Conservation (phyloP, 202 grass and related monocot species). For the Eragrostis tef region DNA sequence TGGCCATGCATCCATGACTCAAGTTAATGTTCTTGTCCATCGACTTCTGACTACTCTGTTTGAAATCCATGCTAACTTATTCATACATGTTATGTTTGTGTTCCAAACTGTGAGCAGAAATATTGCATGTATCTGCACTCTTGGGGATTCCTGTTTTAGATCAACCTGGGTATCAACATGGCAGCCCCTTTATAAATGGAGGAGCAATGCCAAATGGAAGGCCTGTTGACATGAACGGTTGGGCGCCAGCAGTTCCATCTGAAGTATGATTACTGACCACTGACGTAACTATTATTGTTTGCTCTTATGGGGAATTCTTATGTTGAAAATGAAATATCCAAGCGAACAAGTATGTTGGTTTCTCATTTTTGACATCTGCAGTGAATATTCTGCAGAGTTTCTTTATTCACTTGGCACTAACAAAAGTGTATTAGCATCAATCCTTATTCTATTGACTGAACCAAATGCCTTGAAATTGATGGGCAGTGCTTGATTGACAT, state of each 20-base stretch:
- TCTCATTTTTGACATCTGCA: too few relatives aligned
- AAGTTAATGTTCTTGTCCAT: conserved; percentile 12
- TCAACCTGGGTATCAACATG: conserved; percentile 48
- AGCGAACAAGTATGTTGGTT: neutral
- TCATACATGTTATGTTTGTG: conserved; percentile 40
- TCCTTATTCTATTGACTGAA: too few relatives aligned
- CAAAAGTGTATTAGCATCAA: too few relatives aligned
- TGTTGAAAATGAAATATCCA: too few relatives aligned
- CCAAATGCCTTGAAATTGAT: too few relatives aligned
- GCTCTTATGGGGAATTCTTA: too few relatives aligned
- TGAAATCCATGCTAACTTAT: conserved; percentile 21
- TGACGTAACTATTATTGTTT: conserved; percentile 36
- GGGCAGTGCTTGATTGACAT: too few relatives aligned
- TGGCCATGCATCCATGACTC: neutral
- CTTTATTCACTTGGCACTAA: too few relatives aligned
- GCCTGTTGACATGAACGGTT: conserved; percentile 44
- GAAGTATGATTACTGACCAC: conserved; percentile 41
- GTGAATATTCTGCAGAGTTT: too few relatives aligned
- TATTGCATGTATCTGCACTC: conserved; percentile 45
- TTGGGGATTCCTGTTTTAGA: conserved; percentile 53
- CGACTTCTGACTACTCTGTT: conserved; percentile 5
- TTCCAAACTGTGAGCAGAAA: conserved; percentile 49
- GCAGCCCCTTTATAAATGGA: conserved; percentile 48
- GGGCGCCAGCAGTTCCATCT: conserved; percentile 29
- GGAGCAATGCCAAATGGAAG: neutral